Percentiles rank a stretch among this genome's conserved stretches.
Evolutionary conservation across 2,329 filamentous ascomycete genomes (phyloP).

Genomic region (Phoma sp.): DNA sequence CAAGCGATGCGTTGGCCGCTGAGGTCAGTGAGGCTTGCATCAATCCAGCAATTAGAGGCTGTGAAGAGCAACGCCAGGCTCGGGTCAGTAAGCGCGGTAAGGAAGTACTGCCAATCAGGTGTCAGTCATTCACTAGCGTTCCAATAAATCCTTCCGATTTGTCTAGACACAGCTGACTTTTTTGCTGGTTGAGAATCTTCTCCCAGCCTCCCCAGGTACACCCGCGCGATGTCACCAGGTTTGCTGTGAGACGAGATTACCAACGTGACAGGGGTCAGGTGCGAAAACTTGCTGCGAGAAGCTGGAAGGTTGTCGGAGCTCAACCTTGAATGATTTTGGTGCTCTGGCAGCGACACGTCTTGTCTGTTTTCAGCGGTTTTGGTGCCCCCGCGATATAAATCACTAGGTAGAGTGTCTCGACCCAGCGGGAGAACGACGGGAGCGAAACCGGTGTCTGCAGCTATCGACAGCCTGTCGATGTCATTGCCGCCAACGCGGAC

Average conservation of each 20-base stretch:
- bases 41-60: conserved; percentile 8
- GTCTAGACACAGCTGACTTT: conserved; percentile 28
- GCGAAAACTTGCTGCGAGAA: conserved; percentile 15
- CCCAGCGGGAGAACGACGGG: conserved; percentile 20
- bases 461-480: conserved; percentile 26
- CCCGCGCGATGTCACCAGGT: conserved; percentile 18
- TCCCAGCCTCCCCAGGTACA: conserved; percentile 29
- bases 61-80: conserved; percentile 16
- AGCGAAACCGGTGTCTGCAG: conserved; percentile 19
- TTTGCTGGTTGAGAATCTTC: conserved; percentile 23
- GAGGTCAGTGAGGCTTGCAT: conserved; percentile 32
- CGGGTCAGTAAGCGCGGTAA: conserved; percentile 22
- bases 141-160: conserved; percentile 33
- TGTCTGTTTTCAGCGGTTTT: conserved; percentile 28
- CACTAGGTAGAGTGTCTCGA: conserved; percentile 11
- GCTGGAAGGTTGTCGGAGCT: conserved; percentile 15
- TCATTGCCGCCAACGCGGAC: conserved; percentile 28
- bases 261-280: conserved; percentile 7
- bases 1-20: conserved; percentile 36
- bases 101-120: conserved; percentile 36
- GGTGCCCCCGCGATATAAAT: conserved; percentile 1
- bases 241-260: conserved; percentile 3
- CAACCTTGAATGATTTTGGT: conserved; percentile 18
- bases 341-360: conserved; percentile 29
- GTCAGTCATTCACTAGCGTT: conserved; percentile 30